phyloP scores from a whole-genome alignment of 177 flowering plant genomes.

The Vitis hybrid region DNA sequence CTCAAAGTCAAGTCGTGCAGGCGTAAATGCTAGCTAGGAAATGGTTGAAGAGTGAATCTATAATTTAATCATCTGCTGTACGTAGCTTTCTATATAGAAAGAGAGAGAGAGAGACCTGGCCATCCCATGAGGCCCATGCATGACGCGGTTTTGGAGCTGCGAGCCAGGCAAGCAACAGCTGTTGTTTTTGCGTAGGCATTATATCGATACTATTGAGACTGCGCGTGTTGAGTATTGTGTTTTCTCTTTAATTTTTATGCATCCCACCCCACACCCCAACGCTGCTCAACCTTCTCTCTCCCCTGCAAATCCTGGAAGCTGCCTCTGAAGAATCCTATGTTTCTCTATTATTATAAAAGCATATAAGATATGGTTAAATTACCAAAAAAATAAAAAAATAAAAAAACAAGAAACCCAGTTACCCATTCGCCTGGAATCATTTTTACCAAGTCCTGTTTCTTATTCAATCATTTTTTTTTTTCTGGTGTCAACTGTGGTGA shows the following conservation, averaged over 20 bases:
- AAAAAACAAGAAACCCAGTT: background rate
- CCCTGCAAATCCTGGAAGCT: constrained; percentile 53
- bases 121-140: constrained; percentile 21
- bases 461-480: background rate
- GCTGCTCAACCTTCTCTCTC: background rate
- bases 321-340: constrained; percentile 46
- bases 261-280: background rate
- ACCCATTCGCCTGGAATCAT: constrained; percentile 8
- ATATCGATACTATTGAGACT: constrained; percentile 13
- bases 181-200: constrained; percentile 10
- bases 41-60: constrained; percentile 3
- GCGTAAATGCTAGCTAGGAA: constrained; percentile 24
- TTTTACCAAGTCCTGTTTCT: background rate
- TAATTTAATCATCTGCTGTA: background rate
- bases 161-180: constrained; percentile 66
- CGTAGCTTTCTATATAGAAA: background rate
- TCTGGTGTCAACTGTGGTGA: constrained; percentile 20
- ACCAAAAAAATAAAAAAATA: background rate
- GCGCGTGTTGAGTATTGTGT: constrained; percentile 20
- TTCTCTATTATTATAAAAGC: constrained; percentile 2
- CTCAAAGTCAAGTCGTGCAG: constrained; percentile 36
- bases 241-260: background rate
- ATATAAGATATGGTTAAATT: background rate
- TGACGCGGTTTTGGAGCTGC: constrained; percentile 64
- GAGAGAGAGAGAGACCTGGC: constrained; percentile 7